phyloP scores from a whole-genome alignment of 2,329 filamentous ascomycete genomes.

The Fusarium temperatum region DNA sequence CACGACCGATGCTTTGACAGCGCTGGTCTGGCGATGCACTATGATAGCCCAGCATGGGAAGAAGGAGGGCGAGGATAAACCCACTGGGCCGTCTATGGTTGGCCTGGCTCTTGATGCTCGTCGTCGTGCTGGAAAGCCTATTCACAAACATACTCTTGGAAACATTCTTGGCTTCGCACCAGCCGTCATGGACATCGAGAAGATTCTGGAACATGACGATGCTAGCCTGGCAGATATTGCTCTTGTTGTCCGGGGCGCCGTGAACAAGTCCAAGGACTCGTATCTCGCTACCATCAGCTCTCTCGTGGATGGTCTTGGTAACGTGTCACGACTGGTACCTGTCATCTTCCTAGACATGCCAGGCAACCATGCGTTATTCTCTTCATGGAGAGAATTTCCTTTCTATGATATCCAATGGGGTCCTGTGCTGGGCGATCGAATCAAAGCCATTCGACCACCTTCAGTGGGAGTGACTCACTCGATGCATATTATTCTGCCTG shows the following conservation, averaged over 20 bases:
- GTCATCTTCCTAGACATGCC: slow-evolving; percentile 10
- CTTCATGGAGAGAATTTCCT: slow-evolving; percentile 12
- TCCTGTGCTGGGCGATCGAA: background rate
- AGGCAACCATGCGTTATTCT: background rate
- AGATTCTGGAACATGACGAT: background rate
- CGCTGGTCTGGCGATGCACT: slow-evolving; percentile 10
- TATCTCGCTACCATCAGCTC: background rate
- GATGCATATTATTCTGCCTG: slow-evolving; percentile 1
- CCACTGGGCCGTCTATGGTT: background rate
- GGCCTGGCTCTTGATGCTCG: slow-evolving; percentile 10
- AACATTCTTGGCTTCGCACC: slow-evolving; percentile 14
- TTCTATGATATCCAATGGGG: slow-evolving; percentile 21
- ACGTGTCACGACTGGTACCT: background rate
- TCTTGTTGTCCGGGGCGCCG: background rate
- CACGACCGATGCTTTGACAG: slow-evolving; percentile 9
- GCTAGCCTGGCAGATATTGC: slow-evolving; percentile 5
- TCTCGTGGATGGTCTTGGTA: background rate
- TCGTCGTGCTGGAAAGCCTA: background rate
- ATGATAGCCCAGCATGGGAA: slow-evolving; percentile 4
- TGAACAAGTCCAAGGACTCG: slow-evolving; percentile 2
- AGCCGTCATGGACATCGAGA: slow-evolving; percentile 2
- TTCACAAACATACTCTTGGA: slow-evolving; percentile 6
- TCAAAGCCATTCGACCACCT: background rate
- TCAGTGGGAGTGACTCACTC: slow-evolving; percentile 8
- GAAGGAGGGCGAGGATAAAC: background rate